Evolutionary conservation across 2,329 filamentous ascomycete genomes (phyloP).

Genomic region (Cladobotryum protrusum): DNA sequence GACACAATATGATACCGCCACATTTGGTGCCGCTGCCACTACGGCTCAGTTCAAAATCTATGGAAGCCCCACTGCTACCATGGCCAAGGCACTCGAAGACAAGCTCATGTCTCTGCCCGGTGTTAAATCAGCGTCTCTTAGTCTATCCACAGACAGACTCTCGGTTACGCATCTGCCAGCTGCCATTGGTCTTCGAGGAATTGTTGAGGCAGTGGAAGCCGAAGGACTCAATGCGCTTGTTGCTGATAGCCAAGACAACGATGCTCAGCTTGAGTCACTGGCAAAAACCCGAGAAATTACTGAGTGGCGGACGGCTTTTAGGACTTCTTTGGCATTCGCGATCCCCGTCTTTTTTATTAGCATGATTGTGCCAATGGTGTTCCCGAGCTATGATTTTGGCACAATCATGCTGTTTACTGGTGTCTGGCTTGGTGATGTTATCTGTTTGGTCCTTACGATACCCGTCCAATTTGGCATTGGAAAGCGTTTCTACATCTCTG

Average conservation of each 20-base stretch:
- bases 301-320: slow-evolving; percentile 82
- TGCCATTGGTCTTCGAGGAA: slow-evolving; percentile 68
- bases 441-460: slow-evolving; percentile 78
- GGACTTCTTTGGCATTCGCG: slow-evolving; percentile 71
- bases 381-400: slow-evolving; percentile 73
- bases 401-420: slow-evolving; percentile 60
- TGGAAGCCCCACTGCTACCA: slow-evolving; percentile 64
- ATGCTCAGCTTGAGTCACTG: slow-evolving; percentile 90
- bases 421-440: slow-evolving; percentile 79
- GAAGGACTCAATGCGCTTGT: slow-evolving; percentile 83
- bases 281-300: slow-evolving; percentile 95
- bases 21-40: slow-evolving; percentile 49
- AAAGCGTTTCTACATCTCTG: slow-evolving; percentile 85
- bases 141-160: slow-evolving; percentile 66
- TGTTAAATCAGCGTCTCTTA: slow-evolving; percentile 67
- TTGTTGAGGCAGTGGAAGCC: slow-evolving; percentile 79
- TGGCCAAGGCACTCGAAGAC: slow-evolving; percentile 67
- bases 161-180: slow-evolving; percentile 66
- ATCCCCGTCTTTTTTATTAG: slow-evolving; percentile 85
- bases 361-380: slow-evolving; percentile 89
- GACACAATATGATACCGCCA: slow-evolving; percentile 55
- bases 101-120: slow-evolving; percentile 60
- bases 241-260: slow-evolving; percentile 89
- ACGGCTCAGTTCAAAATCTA: slow-evolving; percentile 78
- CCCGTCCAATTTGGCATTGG: slow-evolving; percentile 96